These are phyloP conservation scores for Radiomyces spectabilis DNA, from an alignment of 192 early-diverging fungal species.

Conservation along the genomic window DNA sequence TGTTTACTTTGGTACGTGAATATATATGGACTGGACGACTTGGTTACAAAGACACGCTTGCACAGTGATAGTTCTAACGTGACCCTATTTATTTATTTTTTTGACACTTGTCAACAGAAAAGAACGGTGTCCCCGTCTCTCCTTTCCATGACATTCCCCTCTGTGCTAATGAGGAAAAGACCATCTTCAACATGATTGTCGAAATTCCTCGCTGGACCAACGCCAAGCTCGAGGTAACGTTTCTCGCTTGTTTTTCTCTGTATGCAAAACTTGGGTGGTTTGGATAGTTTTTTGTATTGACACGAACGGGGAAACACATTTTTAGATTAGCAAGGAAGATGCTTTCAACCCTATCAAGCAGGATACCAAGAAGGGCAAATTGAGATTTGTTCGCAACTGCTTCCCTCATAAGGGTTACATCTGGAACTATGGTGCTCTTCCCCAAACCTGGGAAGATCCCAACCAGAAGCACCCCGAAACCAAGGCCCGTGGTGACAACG, in stretches of 20 bases:
- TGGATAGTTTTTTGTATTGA: too few relatives aligned
- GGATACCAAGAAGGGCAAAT: conserved; percentile 98
- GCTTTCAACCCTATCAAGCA: conserved; percentile 98
- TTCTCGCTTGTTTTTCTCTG: not conserved
- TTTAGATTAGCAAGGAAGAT: conserved; percentile 90
- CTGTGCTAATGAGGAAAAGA: conserved; percentile 85
- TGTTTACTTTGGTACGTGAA: conserved; percentile 69
- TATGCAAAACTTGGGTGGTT: not conserved
- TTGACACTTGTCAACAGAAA: conserved; percentile 61
- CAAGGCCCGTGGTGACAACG: conserved; percentile 94
- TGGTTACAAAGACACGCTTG: too few relatives aligned
- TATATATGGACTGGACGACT: too few relatives aligned
- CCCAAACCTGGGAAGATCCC: conserved; percentile 99
- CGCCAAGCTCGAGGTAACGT: conserved; percentile 87
- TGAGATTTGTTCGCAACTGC: conserved; percentile 95
- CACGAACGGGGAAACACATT: too few relatives aligned
- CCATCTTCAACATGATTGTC: conserved; percentile 96
- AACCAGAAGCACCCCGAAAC: conserved; percentile 85
- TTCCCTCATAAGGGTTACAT: conserved; percentile 99
- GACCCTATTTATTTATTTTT: too few relatives aligned
- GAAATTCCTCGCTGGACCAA: conserved; percentile 99
- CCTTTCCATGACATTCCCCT: conserved; percentile 98
- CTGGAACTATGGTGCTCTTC: conserved; percentile 99
- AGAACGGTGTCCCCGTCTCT: conserved; percentile 79
- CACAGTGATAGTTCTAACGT: too few relatives aligned